Conservation (phyloP, 345 rosid genomes). For the Arabidopsis thaliana region DNA sequence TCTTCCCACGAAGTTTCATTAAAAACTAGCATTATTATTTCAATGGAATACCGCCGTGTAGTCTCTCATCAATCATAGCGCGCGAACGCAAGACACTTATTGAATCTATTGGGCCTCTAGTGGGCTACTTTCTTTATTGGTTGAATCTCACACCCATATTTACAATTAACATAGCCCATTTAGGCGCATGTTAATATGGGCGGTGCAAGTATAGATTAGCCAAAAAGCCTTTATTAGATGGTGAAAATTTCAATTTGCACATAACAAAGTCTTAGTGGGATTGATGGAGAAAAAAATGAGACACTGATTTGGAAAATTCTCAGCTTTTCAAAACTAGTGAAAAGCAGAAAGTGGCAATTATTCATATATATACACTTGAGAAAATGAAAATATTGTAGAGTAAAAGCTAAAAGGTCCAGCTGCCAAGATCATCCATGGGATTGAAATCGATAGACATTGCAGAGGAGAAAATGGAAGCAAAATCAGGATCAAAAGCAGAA, state of each 20-base stretch:
- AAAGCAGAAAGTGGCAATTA: slow-evolving; percentile 24
- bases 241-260: no score
- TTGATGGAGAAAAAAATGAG: not conserved
- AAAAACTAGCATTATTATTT: not conserved
- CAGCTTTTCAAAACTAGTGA: slow-evolving; percentile 25
- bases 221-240: no score
- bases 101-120: not conserved
- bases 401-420: slow-evolving; percentile 44
- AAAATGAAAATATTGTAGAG: slow-evolving; percentile 21
- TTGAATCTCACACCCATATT: not conserved
- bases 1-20: slow-evolving; percentile 41
- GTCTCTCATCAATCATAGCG: slow-evolving; percentile 23
- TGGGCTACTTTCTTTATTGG: not conserved
- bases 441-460: slow-evolving; percentile 45
- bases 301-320: slow-evolving; percentile 20
- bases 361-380: slow-evolving; percentile 36
- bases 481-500: slow-evolving; percentile 46
- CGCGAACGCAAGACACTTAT: not conserved
- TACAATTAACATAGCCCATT: not conserved
- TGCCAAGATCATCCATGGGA: slow-evolving; percentile 47
- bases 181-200: no score
- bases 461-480: slow-evolving; percentile 43
- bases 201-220: no score
- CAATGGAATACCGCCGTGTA: not conserved
- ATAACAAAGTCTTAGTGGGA: no score